Evolutionary conservation across 805 yeast genomes (phyloP).

Genomic region (Starmerella floricola): DNA sequence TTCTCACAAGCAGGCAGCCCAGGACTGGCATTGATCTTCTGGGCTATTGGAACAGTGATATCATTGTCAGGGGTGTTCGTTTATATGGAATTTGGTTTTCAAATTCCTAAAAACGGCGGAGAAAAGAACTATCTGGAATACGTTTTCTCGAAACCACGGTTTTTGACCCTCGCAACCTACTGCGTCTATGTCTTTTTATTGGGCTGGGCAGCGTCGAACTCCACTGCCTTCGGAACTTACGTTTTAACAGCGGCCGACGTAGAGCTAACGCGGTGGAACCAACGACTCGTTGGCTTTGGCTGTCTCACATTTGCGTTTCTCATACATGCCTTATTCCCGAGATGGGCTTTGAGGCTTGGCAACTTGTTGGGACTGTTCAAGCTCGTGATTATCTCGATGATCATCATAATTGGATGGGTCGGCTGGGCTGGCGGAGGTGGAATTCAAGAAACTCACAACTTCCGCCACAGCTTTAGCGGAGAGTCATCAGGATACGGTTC

Average conservation of each 20-base stretch:
- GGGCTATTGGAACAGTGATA: slow-evolving; percentile 64
- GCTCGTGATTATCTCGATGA: slow-evolving; percentile 55
- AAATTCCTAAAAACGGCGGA: slow-evolving; percentile 69
- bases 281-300: slow-evolving; percentile 64
- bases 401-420: slow-evolving; percentile 68
- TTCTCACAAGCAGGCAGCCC: slow-evolving; percentile 49
- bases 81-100: slow-evolving; percentile 66
- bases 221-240: slow-evolving; percentile 69
- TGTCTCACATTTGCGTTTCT: slow-evolving; percentile 60
- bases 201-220: slow-evolving; percentile 81
- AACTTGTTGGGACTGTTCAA: slow-evolving; percentile 59
- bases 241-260: slow-evolving; percentile 39
- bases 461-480: slow-evolving; percentile 42
- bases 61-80: slow-evolving; percentile 54
- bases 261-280: slow-evolving; percentile 45
- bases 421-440: slow-evolving; percentile 58
- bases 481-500: slow-evolving; percentile 34
- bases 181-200: slow-evolving; percentile 62
- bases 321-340: slow-evolving; percentile 48
- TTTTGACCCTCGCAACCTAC: slow-evolving; percentile 50
- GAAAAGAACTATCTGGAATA: slow-evolving; percentile 72
- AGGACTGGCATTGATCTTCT: slow-evolving; percentile 56
- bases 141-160: slow-evolving; percentile 55
- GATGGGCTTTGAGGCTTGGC: slow-evolving; percentile 55
- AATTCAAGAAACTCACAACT: slow-evolving; percentile 45